phyloP scores from a whole-genome alignment of 2,329 filamentous ascomycete species.

The Paecilomyces dactylethromorphus region DNA sequence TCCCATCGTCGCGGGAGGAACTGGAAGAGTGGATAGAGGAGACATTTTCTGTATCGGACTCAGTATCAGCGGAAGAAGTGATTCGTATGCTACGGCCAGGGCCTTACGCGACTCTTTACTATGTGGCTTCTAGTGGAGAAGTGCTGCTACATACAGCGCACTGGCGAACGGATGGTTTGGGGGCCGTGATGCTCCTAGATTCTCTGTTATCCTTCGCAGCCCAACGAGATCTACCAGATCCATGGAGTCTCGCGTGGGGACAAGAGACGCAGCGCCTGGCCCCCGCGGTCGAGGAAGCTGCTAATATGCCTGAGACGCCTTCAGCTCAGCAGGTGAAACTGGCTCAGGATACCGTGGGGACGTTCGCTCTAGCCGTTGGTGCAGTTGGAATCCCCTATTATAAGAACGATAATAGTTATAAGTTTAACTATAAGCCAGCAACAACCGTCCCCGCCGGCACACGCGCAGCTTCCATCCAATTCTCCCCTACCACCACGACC shows the following conservation, averaged over 20 bases:
- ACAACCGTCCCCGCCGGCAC: slow-evolving; percentile 11
- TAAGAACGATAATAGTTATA: slow-evolving; percentile 6
- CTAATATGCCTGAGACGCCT: slow-evolving; percentile 7
- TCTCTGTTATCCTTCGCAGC: neutral
- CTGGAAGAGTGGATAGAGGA: neutral
- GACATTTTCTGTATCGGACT: neutral
- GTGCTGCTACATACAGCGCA: neutral
- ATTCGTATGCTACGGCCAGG: neutral
- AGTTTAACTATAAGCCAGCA: no score
- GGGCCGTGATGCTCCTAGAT: neutral
- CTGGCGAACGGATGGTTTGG: neutral
- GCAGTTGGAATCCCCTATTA: slow-evolving; percentile 15
- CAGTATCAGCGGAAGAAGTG: neutral
- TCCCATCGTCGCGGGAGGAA: neutral
- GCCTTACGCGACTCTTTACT: neutral
- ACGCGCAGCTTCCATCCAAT: slow-evolving; percentile 4
- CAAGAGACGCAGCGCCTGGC: slow-evolving; percentile 16
- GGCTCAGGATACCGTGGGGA: slow-evolving; percentile 9
- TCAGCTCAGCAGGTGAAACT: slow-evolving; percentile 7
- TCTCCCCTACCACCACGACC: slow-evolving; percentile 13
- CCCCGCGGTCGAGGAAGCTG: slow-evolving; percentile 18
- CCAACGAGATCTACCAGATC: neutral
- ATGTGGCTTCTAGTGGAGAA: neutral
- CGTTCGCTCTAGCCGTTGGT: slow-evolving; percentile 11
- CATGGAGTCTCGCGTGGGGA: slow-evolving; percentile 16